Evolutionary conservation across 2,329 filamentous ascomycete species (phyloP), one percentile per base, ranked within the genome.

Genomic region (Colletotrichum cereale): DNA sequence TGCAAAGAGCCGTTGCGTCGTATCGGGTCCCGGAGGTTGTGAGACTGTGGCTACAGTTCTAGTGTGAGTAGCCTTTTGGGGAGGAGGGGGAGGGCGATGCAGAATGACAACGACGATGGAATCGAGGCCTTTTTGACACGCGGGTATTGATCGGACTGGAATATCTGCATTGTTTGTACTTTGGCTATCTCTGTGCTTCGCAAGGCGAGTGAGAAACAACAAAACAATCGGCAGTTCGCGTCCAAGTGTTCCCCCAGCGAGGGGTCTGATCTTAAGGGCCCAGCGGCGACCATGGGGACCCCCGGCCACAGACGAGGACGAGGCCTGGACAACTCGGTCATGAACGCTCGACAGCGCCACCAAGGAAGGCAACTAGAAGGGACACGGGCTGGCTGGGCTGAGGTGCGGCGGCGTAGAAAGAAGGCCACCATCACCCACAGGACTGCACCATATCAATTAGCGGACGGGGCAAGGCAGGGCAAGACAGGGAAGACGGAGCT

Each of bases 281-380:
- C n/a, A 14, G 53, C 34, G 34, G 34, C 10, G 31, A 50, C 60
- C 61, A 55, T 52, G 61, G 61, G 52, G 34, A 26, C 38, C 61
- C 60, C 50, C 50, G 48, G 24, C 36, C 26, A 21, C n/a, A 26
- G 36, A 44, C 61, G 38, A 53, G 18, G 18, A 55, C 26, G 12
- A 63, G 36, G 48, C 53, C 48, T 63, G 61, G 61, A 55, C 42
- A 50, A 34, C 61, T 48, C 38, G 38, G 61, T 50, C 36, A 44
- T 24, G 18, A 34, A 11, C 48, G 26, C 48, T 55, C 61, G 48
- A 44, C 48, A 38, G 48, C 38, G 61, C 61, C 48, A 44, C 50
- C 61, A 36, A 55, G 12, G 48, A 63, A 55, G 38, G 55, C 61
- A 24, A 55, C 61, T 55, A 63, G 61, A 63, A 63, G 61, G 36